These are phyloP conservation scores for Juglanconis oblonga DNA, from an alignment of 2,329 filamentous ascomycete genomes.

Conservation along the genomic window DNA sequence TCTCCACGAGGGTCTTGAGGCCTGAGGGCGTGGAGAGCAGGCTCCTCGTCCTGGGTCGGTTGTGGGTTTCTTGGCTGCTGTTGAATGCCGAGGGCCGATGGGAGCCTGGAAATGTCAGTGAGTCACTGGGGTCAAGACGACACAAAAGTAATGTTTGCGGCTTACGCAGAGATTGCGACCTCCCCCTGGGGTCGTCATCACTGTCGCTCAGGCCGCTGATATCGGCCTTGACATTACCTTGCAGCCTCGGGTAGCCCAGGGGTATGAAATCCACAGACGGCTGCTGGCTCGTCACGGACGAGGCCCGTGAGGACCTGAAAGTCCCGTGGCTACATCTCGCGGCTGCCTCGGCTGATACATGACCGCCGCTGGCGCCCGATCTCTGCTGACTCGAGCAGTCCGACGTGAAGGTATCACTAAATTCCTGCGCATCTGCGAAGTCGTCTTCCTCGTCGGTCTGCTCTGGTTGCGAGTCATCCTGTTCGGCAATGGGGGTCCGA, in stretches of 20 bases:
- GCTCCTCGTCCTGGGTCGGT: conserved; percentile 23
- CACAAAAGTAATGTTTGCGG: background rate
- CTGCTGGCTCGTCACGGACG: conserved; percentile 7
- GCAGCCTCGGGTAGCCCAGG: conserved; percentile 3
- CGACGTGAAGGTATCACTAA: background rate
- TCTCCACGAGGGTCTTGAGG: conserved; percentile 29
- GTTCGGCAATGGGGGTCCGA: background rate
- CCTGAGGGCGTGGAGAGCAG: conserved; percentile 21
- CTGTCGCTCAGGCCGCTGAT: background rate
- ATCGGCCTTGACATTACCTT: background rate
- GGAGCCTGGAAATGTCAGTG: background rate
- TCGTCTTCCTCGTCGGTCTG: background rate
- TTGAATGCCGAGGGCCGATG: conserved; percentile 7
- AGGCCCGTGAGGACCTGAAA: conserved; percentile 11
- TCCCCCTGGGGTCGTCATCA: background rate
- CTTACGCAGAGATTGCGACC: conserved; percentile 8
- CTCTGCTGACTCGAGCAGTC: background rate
- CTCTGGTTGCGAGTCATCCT: background rate
- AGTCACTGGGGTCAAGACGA: background rate
- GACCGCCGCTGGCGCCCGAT: background rate
- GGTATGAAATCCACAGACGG: conserved; percentile 13
- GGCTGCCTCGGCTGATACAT: background rate
- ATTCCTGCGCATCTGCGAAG: background rate
- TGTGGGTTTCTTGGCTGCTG: conserved; percentile 19
- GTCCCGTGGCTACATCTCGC: conserved; percentile 9